Evolutionary conservation across 225 moss, liverwort and hornwort species (phyloP), one percentile per base, ranked within the genome.

Genomic region (Bryoerythrophyllum caledonicum): DNA sequence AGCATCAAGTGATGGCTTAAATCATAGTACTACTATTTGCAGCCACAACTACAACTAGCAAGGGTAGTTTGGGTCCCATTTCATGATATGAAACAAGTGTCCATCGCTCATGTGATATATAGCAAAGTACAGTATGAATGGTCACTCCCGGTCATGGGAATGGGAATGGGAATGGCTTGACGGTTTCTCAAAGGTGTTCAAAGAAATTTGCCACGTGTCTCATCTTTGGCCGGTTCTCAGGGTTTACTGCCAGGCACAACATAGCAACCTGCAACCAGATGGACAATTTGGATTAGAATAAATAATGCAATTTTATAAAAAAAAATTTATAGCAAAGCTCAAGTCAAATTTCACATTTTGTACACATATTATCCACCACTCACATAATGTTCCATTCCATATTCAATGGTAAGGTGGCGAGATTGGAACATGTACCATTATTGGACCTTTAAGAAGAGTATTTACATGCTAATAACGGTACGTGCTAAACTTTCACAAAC

Each of bases 181-280:
- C 6, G 8, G 1, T 4, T 46, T 17, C 48, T 68, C 68, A 77
- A 44, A 77, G 77, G 30, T 82, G 77, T 61, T 77, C 82, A 13
- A 82, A 69, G 70, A 72, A 74, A 62, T 71, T 68, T 28, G 82
- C 68, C 26, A 82, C 82, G 54, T 71, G 52, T 65, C 68, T 74
- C 82, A 82, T 82, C 63, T 78, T 82, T 51, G 82, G 82, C 78
- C 82, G 73, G 32, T 27, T 23, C n/a, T 78, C 82, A 2, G 78
- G 78, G 65, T 70, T 78, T 34, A 78, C 2, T 15, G 78, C 68
- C 26, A 68, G 38, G 65, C 82, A 82, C 21, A 70, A 70, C 78
- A 82, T 56, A 49, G 82, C 74, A 35, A 82, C 82, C 82, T 82
- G 78, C 63, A 64, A 15, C 37, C 38, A 16, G 53, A 17, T 5